Evolutionary conservation across 768 basidiomycete species (phyloP).

Genomic region (Kwoniella bestiolae): DNA sequence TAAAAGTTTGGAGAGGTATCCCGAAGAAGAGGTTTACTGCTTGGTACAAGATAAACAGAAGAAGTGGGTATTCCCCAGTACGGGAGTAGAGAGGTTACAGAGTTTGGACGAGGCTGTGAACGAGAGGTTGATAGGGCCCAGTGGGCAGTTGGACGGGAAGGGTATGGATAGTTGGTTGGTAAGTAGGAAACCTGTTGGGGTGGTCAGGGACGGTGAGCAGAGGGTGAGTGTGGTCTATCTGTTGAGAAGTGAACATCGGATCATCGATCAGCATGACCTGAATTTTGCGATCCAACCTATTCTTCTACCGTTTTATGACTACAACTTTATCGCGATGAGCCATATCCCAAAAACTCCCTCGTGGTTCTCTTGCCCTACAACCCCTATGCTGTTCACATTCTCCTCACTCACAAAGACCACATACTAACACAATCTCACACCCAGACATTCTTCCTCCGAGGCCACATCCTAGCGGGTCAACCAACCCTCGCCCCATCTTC

Average conservation of each 20-base stretch:
- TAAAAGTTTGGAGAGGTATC: slow-evolving; percentile 75
- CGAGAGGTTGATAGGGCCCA: slow-evolving; percentile 67
- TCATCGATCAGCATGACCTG: not conserved
- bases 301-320: too few species aligned
- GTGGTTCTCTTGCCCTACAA: too few species aligned
- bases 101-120: slow-evolving; percentile 81
- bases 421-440: too few species aligned
- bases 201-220: slow-evolving; percentile 61
- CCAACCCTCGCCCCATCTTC: slow-evolving; percentile 65
- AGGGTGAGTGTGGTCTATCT: slow-evolving; percentile 31
- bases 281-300: not conserved
- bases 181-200: slow-evolving; percentile 83
- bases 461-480: slow-evolving; percentile 88
- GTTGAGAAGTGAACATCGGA: too few species aligned
- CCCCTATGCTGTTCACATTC: too few species aligned
- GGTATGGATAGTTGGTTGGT: slow-evolving; percentile 94
- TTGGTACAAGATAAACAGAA: slow-evolving; percentile 66
- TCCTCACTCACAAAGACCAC: too few species aligned
- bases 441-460: slow-evolving; percentile 95
- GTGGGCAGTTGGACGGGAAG: slow-evolving; percentile 64
- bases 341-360: too few species aligned
- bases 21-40: slow-evolving; percentile 87
- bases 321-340: too few species aligned
- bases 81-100: slow-evolving; percentile 67
- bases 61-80: slow-evolving; percentile 83